Base-by-base conservation (phyloP, 1,284 basidiomycete genomes). In the Thecaphora frezii region DNA sequence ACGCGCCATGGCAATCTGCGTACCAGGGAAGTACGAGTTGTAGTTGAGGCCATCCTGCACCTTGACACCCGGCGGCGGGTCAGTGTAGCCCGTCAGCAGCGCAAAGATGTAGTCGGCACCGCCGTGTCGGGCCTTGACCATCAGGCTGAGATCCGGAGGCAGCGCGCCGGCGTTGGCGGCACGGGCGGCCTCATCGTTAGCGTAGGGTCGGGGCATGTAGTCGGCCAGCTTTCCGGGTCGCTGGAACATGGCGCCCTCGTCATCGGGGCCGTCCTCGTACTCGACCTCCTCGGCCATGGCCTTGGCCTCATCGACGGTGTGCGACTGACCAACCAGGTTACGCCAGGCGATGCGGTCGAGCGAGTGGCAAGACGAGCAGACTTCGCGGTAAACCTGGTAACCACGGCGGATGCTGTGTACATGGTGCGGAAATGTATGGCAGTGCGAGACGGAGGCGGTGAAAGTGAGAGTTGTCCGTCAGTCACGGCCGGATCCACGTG, bases 301-400 rank as follows among this genome's bases (percentile, higher is more conserved):
- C 82, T 91, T 91, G 65, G 84, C 86, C 82, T 99, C 94, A 72
- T 94, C 91, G 47, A 85, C 94, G 63, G 89, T 91, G 83, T 98
- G 96, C 37, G 93, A 97, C 56, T 97, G 91, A 79, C 93, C 96
- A 71, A 99, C 96, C 58, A 99, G 84, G 84, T 98, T 99, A 79
- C 96, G 91, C 96, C 96, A 99, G 62, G 96, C 96, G 80, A 98
- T 93, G 75, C 96, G 92, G 84, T 98, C 91, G 58, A 99, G 88
- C 44, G 96, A 98, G 82, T 99, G 96, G 83, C 96, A 99, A 18
- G 96, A 91, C 7, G 94, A 90, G 81, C 96, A 98, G 57, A 99
- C 96, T 83, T 98, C 94, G 60, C 93, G 91, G 85, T 99, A 99
- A 48, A 99, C 96, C 66, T 92, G 89, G 85, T 96, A 98, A 26